These are phyloP conservation scores for Phytophthora sp. DNA, from an alignment of 352 stramenopile genomes.

Conservation along the genomic window DNA sequence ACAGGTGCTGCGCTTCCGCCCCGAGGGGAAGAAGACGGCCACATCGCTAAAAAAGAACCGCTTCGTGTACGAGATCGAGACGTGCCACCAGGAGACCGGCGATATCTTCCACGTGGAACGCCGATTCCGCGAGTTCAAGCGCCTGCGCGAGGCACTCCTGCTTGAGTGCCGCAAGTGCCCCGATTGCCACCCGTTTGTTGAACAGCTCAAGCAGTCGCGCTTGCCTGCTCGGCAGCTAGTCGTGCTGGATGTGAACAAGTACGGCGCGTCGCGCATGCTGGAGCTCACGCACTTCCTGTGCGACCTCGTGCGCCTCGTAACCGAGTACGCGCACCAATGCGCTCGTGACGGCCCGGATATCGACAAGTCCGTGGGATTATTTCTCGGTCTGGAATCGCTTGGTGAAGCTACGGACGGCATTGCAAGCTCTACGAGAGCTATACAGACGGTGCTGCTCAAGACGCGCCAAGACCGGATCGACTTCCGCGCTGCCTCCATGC, in stretches of 20 bases:
- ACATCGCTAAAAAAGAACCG: conserved; percentile 64
- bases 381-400: conserved; percentile 57
- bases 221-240: conserved; percentile 57
- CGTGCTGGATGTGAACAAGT: conserved; percentile 66
- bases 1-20: conserved; percentile 62
- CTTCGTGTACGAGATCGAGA: conserved; percentile 83
- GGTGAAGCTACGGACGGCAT: conserved; percentile 51
- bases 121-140: conserved; percentile 75
- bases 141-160: conserved; percentile 65
- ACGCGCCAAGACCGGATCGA: conserved; percentile 76
- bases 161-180: conserved; percentile 59
- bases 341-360: conserved; percentile 55
- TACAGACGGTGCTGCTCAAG: conserved; percentile 48
- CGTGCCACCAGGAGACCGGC: conserved; percentile 63
- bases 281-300: conserved; percentile 72
- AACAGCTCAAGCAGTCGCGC: conserved; percentile 57
- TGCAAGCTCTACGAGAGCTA: conserved; percentile 32
- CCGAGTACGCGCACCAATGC: conserved; percentile 49
- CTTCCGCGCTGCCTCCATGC: conserved; percentile 69
- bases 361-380: conserved; percentile 70
- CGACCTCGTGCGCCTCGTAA: conserved; percentile 57
- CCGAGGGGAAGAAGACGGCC: conserved; percentile 53
- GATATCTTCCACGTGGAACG: conserved; percentile 61
- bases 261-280: conserved; percentile 57
- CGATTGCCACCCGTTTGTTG: conserved; percentile 53